These are phyloP conservation scores for Inonotus hispidus DNA, from an alignment of 1,284 basidiomycete genomes.

Conservation along the genomic window DNA sequence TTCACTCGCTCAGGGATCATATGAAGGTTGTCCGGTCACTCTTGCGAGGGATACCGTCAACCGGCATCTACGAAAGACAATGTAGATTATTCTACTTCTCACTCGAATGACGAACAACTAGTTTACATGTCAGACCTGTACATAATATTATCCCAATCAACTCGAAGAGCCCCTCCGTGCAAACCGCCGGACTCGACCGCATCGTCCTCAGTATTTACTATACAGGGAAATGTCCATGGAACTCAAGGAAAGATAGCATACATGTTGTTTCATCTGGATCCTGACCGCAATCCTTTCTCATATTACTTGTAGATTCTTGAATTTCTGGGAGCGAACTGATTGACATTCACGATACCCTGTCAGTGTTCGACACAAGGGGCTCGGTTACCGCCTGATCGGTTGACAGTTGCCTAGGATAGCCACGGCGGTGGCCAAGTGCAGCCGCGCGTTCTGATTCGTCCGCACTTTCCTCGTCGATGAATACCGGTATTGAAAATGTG, in stretches of 20 bases:
- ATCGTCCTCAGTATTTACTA: no score
- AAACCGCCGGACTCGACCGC: no score
- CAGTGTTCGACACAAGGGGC: background rate
- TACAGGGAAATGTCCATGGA: background rate
- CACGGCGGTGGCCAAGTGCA: background rate
- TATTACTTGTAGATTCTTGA: background rate
- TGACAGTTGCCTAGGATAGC: slow-evolving; percentile 1
- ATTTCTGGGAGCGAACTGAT: background rate
- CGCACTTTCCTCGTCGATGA: background rate
- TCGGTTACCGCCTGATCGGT: background rate
- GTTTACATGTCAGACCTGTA: no score
- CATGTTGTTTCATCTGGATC: no score
- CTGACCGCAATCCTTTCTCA: background rate
- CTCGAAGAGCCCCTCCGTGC: no score
- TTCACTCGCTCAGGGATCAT: no score
- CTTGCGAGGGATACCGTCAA: no score
- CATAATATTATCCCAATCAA: no score
- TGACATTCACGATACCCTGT: background rate
- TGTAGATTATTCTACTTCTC: no score
- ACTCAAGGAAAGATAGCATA: background rate
- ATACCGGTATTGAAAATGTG: background rate
- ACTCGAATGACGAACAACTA: no score
- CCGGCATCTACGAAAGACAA: no score
- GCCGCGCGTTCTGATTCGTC: background rate
- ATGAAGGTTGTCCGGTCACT: no score